Percentiles rank a stretch among this genome's conserved stretches.
Evolutionary conservation across 169 alveolate species (phyloP).

Genomic region (Eimeria tenella): DNA sequence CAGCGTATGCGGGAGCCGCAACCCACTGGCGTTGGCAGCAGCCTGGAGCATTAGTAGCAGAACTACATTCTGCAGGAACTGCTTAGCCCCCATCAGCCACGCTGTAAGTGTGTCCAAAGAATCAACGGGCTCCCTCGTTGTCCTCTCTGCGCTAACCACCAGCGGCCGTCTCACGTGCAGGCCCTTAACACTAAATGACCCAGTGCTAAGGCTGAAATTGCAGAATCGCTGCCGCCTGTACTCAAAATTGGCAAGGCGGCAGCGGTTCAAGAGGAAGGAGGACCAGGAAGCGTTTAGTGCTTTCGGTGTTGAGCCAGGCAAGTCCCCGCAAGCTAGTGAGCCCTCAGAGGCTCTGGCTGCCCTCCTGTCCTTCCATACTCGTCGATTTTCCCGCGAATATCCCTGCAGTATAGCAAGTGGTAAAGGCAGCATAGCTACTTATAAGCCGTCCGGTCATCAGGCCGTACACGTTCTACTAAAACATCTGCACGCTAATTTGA

Average conservation of each 20-base stretch:
- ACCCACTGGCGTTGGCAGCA: not conserved
- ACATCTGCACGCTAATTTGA: not conserved
- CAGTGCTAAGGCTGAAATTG: not conserved
- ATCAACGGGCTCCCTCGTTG: not conserved
- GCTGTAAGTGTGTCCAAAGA: not conserved
- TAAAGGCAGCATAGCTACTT: not conserved
- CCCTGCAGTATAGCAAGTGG: not conserved
- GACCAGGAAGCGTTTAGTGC: not conserved
- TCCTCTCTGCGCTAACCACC: not conserved
- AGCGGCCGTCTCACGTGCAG: constrained; percentile 36
- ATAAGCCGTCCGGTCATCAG: not conserved
- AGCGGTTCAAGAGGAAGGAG: not conserved
- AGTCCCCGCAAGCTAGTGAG: not conserved
- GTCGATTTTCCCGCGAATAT: not conserved
- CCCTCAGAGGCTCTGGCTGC: not conserved
- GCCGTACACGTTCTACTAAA: not conserved
- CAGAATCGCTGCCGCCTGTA: not conserved
- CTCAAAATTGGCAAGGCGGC: not conserved
- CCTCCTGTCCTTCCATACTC: constrained; percentile 12
- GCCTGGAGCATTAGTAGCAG: not conserved
- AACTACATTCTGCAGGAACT: not conserved
- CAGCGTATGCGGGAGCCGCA: not conserved
- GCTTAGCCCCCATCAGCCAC: constrained; percentile 1
- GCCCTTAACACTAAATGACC: constrained; percentile 18
- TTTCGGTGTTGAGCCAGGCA: not conserved